These are phyloP conservation scores for Suhomyces coccinellae DNA, from an alignment of 1,139 yeast genomes.

Conservation along the genomic window DNA sequence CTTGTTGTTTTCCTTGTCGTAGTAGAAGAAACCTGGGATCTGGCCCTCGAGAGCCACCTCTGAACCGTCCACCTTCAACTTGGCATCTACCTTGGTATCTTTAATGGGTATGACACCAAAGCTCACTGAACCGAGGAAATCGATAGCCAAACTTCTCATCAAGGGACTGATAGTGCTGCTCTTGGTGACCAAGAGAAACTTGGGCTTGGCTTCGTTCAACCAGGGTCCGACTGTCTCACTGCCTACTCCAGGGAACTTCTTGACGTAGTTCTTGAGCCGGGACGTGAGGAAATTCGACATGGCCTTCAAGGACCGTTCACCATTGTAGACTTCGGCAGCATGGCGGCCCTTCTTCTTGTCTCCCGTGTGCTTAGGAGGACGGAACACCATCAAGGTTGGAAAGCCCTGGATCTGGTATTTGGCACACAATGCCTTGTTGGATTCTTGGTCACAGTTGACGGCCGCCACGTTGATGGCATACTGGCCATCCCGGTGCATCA, in stretches of 20 bases:
- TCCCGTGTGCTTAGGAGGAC: constrained; percentile 67
- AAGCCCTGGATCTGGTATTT: constrained; percentile 67
- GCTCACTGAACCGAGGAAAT: constrained; percentile 48
- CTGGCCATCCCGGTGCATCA: constrained; percentile 49
- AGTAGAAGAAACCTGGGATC: constrained; percentile 34
- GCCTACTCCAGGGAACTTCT: constrained; percentile 39
- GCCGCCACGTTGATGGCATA: constrained; percentile 73
- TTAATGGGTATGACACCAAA: constrained; percentile 30
- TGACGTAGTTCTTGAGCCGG: constrained; percentile 72
- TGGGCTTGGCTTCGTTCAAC: constrained; percentile 25
- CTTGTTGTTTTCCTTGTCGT: constrained; percentile 23
- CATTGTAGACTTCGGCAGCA: constrained; percentile 65
- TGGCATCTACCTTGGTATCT: constrained; percentile 9
- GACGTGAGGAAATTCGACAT: constrained; percentile 60
- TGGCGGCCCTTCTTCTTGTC: constrained; percentile 37
- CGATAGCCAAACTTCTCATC: constrained; percentile 73
- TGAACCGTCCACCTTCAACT: constrained; percentile 22
- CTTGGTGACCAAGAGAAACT: constrained; percentile 49
- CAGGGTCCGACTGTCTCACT: constrained; percentile 30
- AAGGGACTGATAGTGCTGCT: constrained; percentile 56
- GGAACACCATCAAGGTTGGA: constrained; percentile 78
- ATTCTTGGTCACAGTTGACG: constrained; percentile 77
- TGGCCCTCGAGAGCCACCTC: constrained; percentile 21
- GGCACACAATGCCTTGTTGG: constrained; percentile 71
- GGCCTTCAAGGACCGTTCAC: constrained; percentile 63